These are phyloP conservation scores for Tolypocladium cylindrosporum DNA, from an alignment of 2,329 filamentous ascomycete species.

Conservation along the genomic window DNA sequence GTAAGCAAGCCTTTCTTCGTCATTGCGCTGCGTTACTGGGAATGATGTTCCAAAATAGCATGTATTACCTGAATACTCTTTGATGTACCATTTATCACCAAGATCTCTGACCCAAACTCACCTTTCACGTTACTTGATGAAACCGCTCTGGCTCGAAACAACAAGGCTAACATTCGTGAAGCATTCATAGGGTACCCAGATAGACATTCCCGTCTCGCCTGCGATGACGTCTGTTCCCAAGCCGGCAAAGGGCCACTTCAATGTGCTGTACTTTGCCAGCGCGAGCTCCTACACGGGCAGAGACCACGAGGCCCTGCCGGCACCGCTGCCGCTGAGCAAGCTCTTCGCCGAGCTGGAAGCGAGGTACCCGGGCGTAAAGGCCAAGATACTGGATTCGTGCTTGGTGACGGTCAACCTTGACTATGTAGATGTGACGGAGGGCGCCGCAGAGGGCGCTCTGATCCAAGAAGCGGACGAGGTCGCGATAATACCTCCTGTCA, in stretches of 20 bases:
- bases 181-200: background rate
- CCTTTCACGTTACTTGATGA: constrained; percentile 5
- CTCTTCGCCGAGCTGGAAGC: constrained; percentile 61
- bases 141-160: constrained; percentile 1
- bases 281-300: constrained; percentile 63
- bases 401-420: constrained; percentile 72
- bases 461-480: constrained; percentile 73
- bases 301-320: constrained; percentile 53
- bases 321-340: constrained; percentile 51
- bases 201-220: constrained; percentile 2
- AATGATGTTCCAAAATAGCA: constrained; percentile 45
- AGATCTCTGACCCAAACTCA: constrained; percentile 53
- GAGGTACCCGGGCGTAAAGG: constrained; percentile 58
- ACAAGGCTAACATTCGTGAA: background rate
- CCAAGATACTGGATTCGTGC: constrained; percentile 60
- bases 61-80: constrained; percentile 48
- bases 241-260: constrained; percentile 58
- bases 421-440: constrained; percentile 60
- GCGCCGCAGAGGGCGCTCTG: constrained; percentile 28
- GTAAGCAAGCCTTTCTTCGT: constrained; percentile 7
- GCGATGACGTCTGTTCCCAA: constrained; percentile 30
- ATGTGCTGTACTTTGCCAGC: constrained; percentile 71
- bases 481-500: constrained; percentile 79
- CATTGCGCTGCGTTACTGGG: constrained; percentile 12
- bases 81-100: constrained; percentile 56